Conservation (phyloP, 805 yeast genomes). For the Wickerhamomyces xylosicus region DNA sequence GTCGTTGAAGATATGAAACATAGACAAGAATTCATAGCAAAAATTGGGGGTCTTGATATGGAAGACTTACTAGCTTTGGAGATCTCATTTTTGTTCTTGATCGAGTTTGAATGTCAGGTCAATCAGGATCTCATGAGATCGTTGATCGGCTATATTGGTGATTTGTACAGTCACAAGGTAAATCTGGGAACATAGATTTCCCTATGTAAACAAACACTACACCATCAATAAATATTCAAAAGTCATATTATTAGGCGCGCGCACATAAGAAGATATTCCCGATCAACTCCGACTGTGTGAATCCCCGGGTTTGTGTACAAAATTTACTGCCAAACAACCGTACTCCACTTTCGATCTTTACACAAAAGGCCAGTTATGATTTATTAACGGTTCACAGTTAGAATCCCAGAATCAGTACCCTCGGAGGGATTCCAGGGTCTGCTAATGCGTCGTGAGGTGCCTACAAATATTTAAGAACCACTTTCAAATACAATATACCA, state of each 20-base stretch:
- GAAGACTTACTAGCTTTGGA: conserved; percentile 38
- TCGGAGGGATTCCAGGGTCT: too few species aligned
- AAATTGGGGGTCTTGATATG: conserved; percentile 33
- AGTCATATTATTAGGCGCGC: conserved; percentile 2
- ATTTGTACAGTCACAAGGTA: background rate
- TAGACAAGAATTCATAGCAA: conserved; percentile 32
- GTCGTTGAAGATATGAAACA: conserved; percentile 35
- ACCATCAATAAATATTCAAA: too few species aligned
- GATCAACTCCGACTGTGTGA: background rate
- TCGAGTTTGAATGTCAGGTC: conserved; percentile 39
- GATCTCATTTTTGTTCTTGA: conserved; percentile 36
- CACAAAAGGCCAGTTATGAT: too few species aligned
- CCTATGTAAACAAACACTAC: background rate
- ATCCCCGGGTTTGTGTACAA: background rate
- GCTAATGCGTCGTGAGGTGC: too few species aligned
- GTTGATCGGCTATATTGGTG: conserved; percentile 1
- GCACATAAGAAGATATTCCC: background rate
- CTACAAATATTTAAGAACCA: background rate
- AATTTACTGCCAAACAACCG: too few species aligned
- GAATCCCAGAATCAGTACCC: too few species aligned
- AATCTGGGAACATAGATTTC: background rate
- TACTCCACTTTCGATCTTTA: too few species aligned
- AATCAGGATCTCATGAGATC: conserved; percentile 21
- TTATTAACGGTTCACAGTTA: too few species aligned
- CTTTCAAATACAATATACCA: too few species aligned